Evolutionary conservation across 2,329 filamentous ascomycete species (phyloP).

Genomic region (Thelonectria olida): DNA sequence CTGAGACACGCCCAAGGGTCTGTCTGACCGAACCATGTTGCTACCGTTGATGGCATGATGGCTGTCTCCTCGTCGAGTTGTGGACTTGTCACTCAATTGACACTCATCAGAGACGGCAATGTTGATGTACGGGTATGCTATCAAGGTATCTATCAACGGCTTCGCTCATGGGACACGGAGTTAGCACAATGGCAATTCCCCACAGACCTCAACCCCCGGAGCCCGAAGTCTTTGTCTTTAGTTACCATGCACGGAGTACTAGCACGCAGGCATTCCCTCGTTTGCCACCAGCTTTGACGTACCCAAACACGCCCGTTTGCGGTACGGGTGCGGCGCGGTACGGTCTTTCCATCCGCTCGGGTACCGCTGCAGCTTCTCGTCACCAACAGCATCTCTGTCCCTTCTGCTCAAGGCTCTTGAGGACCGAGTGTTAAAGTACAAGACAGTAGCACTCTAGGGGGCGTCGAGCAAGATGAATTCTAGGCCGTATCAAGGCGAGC

Average conservation of each 20-base stretch:
- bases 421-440: slow-evolving; percentile 10
- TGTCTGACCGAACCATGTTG: not conserved
- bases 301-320: not conserved
- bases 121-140: not conserved
- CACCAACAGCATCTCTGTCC: not conserved
- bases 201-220: slow-evolving; percentile 1
- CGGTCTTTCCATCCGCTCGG: slow-evolving; percentile 10
- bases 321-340: slow-evolving; percentile 7
- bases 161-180: not conserved
- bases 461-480: too few relatives aligned
- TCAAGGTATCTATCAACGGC: not conserved
- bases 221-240: not conserved
- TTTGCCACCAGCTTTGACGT: slow-evolving; percentile 13
- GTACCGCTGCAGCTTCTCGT: slow-evolving; percentile 2
- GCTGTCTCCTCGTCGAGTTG: not conserved
- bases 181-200: not conserved
- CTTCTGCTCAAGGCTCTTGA: not conserved
- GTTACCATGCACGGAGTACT: not conserved
- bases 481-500: not conserved
- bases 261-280: not conserved
- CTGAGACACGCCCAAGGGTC: not conserved
- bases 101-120: not conserved
- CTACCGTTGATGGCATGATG: not conserved
- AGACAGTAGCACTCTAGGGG: too few relatives aligned
- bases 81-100: not conserved